Conservation (phyloP, 2,329 filamentous ascomycete genomes). For the Aspergillus phoenicis region DNA sequence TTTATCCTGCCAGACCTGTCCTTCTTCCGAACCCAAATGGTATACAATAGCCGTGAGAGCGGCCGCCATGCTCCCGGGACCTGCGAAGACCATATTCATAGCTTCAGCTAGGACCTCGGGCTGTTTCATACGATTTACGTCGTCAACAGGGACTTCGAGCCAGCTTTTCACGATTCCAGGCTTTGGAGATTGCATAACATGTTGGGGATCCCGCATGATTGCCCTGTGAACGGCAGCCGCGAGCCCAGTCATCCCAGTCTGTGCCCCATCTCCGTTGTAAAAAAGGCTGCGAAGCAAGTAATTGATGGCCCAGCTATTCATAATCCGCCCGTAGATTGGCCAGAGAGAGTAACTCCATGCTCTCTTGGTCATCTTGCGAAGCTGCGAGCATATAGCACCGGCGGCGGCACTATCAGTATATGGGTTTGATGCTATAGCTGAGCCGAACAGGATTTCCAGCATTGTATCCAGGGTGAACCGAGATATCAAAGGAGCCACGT, state of each 20-base stretch:
- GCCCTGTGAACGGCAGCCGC: constrained; percentile 4
- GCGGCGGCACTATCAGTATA: constrained; percentile 16
- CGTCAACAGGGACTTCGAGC: constrained; percentile 17
- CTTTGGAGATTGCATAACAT: constrained; percentile 2
- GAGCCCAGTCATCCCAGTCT: constrained; percentile 12
- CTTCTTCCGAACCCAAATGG: constrained; percentile 17
- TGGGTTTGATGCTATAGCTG: constrained; percentile 14
- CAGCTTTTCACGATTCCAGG: constrained; percentile 21
- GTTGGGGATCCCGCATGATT: constrained; percentile 13
- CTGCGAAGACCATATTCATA: constrained; percentile 22
- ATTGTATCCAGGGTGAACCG: constrained; percentile 19
- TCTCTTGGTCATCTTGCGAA: constrained; percentile 17
- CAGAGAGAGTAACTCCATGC: constrained; percentile 22
- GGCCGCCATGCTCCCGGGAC: constrained; percentile 23
- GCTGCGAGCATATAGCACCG: constrained; percentile 4
- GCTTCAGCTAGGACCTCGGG: constrained; percentile 17
- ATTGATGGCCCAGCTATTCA: constrained; percentile 16
- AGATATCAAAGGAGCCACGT: constrained; percentile 19
- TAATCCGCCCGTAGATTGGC: constrained; percentile 20
- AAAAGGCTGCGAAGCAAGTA: constrained; percentile 6
- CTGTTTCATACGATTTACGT: constrained; percentile 17
- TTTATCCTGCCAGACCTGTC: constrained; percentile 20
- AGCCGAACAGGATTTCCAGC: constrained; percentile 22
- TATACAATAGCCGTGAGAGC: constrained; percentile 20
- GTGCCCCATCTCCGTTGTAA: constrained; percentile 4